Conservation (phyloP, 495 filamentous ascomycete genomes). For the Neurospora sp. region DNA sequence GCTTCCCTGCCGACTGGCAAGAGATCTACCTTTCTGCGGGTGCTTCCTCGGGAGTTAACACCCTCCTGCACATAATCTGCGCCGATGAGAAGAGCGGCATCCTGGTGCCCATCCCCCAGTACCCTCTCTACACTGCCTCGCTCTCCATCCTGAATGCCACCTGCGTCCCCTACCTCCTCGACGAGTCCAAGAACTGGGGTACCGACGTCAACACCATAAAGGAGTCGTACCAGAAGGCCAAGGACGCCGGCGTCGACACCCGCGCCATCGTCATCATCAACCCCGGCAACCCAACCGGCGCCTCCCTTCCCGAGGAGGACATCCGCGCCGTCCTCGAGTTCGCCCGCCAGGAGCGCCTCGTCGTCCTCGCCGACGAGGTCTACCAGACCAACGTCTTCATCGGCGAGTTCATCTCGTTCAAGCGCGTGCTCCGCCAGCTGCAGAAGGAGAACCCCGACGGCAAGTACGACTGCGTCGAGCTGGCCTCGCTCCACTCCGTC, state of each 20-base stretch:
- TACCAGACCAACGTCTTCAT: constrained; percentile 98
- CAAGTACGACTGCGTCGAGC: constrained; percentile 76
- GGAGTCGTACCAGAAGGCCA: constrained; percentile 58
- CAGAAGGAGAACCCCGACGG: constrained; percentile 56
- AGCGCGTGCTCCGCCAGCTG: constrained; percentile 73
- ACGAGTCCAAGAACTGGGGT: constrained; percentile 77
- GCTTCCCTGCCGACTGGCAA: constrained; percentile 65
- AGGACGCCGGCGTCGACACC: constrained; percentile 66
- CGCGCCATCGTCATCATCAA: constrained; percentile 95
- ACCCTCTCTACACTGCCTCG: constrained; percentile 94
- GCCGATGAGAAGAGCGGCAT: constrained; percentile 68
- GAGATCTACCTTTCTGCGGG: constrained; percentile 82
- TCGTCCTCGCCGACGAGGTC: constrained; percentile 90
- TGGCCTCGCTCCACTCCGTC: constrained; percentile 74
- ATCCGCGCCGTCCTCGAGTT: constrained; percentile 74
- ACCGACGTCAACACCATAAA: constrained; percentile 73
- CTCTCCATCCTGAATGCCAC: constrained; percentile 74
- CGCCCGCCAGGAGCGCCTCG: constrained; percentile 75
- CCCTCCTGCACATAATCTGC: constrained; percentile 83
- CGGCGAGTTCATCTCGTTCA: constrained; percentile 91
- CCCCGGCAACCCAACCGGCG: constrained; percentile 94
- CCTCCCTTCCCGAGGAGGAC: constrained; percentile 65
- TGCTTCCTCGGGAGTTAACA: constrained; percentile 90
- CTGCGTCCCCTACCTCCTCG: constrained; percentile 85
- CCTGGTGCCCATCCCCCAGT: constrained; percentile 93